Base-by-base conservation (phyloP, 2,329 filamentous ascomycete genomes). In the Neobulgaria alba region DNA sequence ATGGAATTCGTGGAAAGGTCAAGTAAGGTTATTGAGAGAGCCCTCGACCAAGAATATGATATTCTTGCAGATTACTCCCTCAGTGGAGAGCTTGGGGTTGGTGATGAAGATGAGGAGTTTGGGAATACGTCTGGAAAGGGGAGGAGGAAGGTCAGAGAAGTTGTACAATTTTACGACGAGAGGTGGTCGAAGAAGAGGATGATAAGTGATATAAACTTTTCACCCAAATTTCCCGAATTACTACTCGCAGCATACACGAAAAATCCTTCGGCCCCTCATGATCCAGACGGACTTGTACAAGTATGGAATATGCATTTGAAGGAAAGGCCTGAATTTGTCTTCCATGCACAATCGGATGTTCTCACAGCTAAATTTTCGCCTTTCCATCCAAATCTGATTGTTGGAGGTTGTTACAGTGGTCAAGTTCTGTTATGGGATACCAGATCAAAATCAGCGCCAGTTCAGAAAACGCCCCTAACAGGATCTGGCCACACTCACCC, bases 351-450 rank as follows among this genome's bases (percentile, higher is more conserved):
- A 46, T 95, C 89, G 33, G 92, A 98, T 63, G 87, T 98, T 39
- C 73, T 98, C 10, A 85, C 89, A 0, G 92, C 92, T 49, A 93
- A 92, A 52, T 98, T 98, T 65, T 96, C 92, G n/a, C 92, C 92
- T 0, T 95, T 95, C 60, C 92, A 98, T 61, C 90, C 90, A 3
- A 95, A 95, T 53, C 73, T 98, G 39, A 93, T 98, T 56, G 79
- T 98, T 46, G 92, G 92, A 46, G 93, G 93, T 36, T 89, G 90
- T 26, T 98, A 98, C 66, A 94, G 86, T 45, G 92, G 92, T 5
- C 93, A 98, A 64, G 87, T 98, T 12, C 75, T 96, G 34, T 75
- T 98, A 14, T 98, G 92, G 92, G 93, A 98, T 59, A 98, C 88
- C 9, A 82, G 92, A 49, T 85, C 87, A 38, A 86, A 85, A 55